Evolutionary conservation across 441 rosid species (phyloP).

Genomic region (Breynia disticha): DNA sequence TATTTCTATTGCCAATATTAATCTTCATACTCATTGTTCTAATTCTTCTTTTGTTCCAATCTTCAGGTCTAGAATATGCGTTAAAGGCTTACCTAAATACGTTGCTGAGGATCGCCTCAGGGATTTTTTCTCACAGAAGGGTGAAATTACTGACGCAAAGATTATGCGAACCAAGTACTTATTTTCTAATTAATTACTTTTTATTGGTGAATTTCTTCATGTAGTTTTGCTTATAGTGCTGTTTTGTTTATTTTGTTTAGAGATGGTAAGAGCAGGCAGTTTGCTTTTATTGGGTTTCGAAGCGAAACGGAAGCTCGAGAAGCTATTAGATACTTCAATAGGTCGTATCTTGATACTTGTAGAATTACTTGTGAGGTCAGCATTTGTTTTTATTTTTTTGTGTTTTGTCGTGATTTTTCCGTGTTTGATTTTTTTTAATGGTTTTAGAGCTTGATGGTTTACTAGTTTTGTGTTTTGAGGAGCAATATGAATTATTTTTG

Average conservation of each 20-base stretch:
- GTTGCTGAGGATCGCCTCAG: conserved; percentile 53
- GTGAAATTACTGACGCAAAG: conserved; percentile 74
- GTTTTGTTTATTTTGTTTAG: conserved; percentile 22
- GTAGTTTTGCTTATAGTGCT: too few relatives aligned
- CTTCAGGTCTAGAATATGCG: conserved; percentile 74
- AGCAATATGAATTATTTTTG: not conserved
- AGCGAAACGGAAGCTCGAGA: conserved; percentile 62
- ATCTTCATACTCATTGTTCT: not conserved
- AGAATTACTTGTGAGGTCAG: conserved; percentile 73
- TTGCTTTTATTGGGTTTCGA: conserved; percentile 86
- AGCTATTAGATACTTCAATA: conserved; percentile 72
- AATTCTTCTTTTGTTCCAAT: conserved; percentile 2
- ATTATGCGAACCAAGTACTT: conserved; percentile 55
- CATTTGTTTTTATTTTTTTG: not conserved
- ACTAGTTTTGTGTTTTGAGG: not conserved
- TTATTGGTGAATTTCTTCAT: not conserved
- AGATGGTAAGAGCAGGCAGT: conserved; percentile 79
- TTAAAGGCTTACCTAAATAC: conserved; percentile 66
- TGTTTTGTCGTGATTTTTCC: not conserved
- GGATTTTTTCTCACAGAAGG: conserved; percentile 61
- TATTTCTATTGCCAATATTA: too few relatives aligned
- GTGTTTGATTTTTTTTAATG: too few relatives aligned
- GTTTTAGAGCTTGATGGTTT: not conserved
- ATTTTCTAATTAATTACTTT: not conserved
- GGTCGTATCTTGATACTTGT: conserved; percentile 53